Conservation (phyloP, 2,329 filamentous ascomycete genomes). For the Rhexocercosporidium sp. region DNA sequence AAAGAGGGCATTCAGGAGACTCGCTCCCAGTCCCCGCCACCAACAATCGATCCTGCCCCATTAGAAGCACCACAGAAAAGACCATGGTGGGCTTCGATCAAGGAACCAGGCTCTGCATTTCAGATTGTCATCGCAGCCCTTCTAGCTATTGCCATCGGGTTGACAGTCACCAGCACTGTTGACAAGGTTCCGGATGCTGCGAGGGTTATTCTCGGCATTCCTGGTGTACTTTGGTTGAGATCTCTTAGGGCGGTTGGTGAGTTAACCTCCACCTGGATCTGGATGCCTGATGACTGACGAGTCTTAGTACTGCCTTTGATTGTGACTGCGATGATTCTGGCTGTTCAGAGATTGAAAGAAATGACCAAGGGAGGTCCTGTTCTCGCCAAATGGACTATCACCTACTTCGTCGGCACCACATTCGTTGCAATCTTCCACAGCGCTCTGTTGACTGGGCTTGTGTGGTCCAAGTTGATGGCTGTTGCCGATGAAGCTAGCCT, state of each 20-base stretch:
- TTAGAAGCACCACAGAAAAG: neutral
- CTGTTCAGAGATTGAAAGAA: conserved; percentile 8
- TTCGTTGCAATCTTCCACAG: conserved; percentile 16
- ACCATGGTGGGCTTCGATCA: conserved; percentile 13
- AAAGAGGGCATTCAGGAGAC: neutral
- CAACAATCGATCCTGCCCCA: neutral
- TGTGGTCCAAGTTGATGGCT: conserved; percentile 9
- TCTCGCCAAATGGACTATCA: conserved; percentile 12
- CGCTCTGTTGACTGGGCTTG: conserved; percentile 11
- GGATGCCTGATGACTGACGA: neutral
- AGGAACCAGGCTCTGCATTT: conserved; percentile 10
- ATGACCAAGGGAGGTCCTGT: conserved; percentile 10
- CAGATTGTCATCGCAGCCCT: conserved; percentile 11
- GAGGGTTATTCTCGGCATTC: neutral
- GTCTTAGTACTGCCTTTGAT: conserved; percentile 11
- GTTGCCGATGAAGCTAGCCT: conserved; percentile 1
- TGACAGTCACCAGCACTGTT: conserved; percentile 5
- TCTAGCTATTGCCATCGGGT: conserved; percentile 11
- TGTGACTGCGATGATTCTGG: conserved; percentile 3
- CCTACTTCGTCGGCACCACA: conserved; percentile 4
- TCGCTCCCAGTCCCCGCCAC: neutral
- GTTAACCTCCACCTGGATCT: neutral
- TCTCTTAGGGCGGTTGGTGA: conserved; percentile 10
- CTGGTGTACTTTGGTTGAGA: conserved; percentile 6
- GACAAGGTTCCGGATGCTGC: conserved; percentile 11